Conservation (phyloP, 2,329 filamentous ascomycete species). For the Pleurostoma richardsiae region DNA sequence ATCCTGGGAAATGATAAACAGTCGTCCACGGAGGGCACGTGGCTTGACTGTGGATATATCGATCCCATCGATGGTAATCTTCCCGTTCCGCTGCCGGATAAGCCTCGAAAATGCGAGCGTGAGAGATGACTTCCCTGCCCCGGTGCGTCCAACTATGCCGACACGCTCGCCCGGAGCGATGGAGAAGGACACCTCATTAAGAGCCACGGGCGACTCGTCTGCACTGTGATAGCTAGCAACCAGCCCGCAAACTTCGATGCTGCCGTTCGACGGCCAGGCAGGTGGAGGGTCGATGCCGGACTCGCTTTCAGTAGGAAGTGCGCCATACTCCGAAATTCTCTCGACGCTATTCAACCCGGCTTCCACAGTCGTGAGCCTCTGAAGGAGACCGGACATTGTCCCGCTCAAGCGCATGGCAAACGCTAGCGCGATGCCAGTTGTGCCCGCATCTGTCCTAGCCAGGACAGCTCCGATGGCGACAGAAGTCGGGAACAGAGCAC, state of each 20-base stretch:
- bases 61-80: slow-evolving; percentile 38
- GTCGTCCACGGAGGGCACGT: slow-evolving; percentile 52
- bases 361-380: slow-evolving; percentile 29
- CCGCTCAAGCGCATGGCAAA: slow-evolving; percentile 31
- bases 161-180: slow-evolving; percentile 51
- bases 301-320: slow-evolving; percentile 29
- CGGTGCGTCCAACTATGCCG: slow-evolving; percentile 60
- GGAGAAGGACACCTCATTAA: slow-evolving; percentile 29
- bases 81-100: slow-evolving; percentile 34
- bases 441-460: slow-evolving; percentile 27
- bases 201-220: slow-evolving; percentile 24
- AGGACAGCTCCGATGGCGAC: slow-evolving; percentile 28
- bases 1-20: slow-evolving; percentile 64
- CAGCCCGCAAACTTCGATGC: slow-evolving; percentile 27
- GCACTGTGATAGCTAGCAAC: slow-evolving; percentile 29
- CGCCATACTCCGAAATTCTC: slow-evolving; percentile 34
- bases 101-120: slow-evolving; percentile 61
- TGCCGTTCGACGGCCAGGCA: slow-evolving; percentile 34
- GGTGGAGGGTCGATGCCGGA: slow-evolving; percentile 26
- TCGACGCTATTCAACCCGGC: slow-evolving; percentile 35
- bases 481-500: slow-evolving; percentile 28
- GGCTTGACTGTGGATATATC: slow-evolving; percentile 55
- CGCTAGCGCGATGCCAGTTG: slow-evolving; percentile 33
- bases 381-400: slow-evolving; percentile 24
- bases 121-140: slow-evolving; percentile 61